Percentiles rank a stretch among this genome's conserved stretches.
Evolutionary conservation across 257 asterid species (phyloP).

Genomic region (Nicotiana obtusifolia): DNA sequence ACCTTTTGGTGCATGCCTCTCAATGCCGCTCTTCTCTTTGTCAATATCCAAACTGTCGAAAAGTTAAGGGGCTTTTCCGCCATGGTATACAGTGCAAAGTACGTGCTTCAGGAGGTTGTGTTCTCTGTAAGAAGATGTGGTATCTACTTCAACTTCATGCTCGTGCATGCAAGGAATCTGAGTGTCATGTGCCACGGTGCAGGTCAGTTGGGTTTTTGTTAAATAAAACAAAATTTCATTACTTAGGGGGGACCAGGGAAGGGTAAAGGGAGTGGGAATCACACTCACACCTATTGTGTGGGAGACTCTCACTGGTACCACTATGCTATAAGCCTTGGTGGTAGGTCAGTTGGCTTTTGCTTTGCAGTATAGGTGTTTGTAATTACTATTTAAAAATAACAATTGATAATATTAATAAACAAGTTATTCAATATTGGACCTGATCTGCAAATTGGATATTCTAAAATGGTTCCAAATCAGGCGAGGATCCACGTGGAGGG

Average conservation of each 20-base stretch:
- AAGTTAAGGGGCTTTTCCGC: constrained; percentile 96
- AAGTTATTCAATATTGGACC: neutral
- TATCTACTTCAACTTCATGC: constrained; percentile 96
- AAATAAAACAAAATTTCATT: neutral
- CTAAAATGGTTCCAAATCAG: neutral
- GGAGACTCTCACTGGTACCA: neutral
- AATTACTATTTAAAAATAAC: neutral
- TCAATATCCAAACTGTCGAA: constrained; percentile 81
- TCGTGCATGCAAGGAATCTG: constrained; percentile 91
- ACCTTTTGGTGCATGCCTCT: constrained; percentile 90
- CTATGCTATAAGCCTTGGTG: neutral
- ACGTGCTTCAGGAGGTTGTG: constrained; percentile 96
- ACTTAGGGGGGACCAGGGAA: neutral
- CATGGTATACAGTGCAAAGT: constrained; percentile 75
- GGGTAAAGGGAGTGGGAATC: neutral
- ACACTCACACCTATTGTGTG: neutral
- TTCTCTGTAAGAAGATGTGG: constrained; percentile 96
- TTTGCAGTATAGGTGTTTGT: neutral
- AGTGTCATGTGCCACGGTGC: constrained; percentile 97
- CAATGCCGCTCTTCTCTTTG: constrained; percentile 78
- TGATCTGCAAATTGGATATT: no score
- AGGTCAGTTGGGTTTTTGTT: constrained; percentile 43
- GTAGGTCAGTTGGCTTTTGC: constrained; percentile 54
- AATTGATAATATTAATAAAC: neutral
- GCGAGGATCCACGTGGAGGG: no score